Conservation (phyloP, 2,329 filamentous ascomycete species). For the Fusarium kyushuense region DNA sequence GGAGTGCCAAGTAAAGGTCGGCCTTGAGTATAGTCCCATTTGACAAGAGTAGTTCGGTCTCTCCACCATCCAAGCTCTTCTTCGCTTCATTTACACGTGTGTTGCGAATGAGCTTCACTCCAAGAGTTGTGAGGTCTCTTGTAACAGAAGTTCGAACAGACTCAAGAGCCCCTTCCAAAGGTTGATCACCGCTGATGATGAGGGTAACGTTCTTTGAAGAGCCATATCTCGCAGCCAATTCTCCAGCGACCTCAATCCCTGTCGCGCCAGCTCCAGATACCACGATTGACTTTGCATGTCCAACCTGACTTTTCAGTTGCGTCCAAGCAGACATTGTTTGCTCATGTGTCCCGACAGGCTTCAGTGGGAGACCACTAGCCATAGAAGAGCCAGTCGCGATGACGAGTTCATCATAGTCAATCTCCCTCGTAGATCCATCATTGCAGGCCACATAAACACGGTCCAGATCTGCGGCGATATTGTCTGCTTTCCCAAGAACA, state of each 20-base stretch:
- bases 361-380: slow-evolving; percentile 59
- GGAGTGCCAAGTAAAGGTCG: slow-evolving; percentile 60
- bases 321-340: slow-evolving; percentile 55
- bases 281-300: slow-evolving; percentile 50
- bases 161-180: slow-evolving; percentile 31
- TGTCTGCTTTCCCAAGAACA: slow-evolving; percentile 60
- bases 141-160: slow-evolving; percentile 50
- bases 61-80: slow-evolving; percentile 11
- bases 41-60: slow-evolving; percentile 48
- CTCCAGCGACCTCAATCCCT: slow-evolving; percentile 55
- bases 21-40: slow-evolving; percentile 48
- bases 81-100: slow-evolving; percentile 49
- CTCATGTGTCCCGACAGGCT: slow-evolving; percentile 60
- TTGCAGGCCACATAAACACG: slow-evolving; percentile 54
- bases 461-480: slow-evolving; percentile 51
- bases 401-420: slow-evolving; percentile 65
- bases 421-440: slow-evolving; percentile 47
- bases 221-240: slow-evolving; percentile 52
- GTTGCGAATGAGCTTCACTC: slow-evolving; percentile 48
- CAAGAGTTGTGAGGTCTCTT: slow-evolving; percentile 46
- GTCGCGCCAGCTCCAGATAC: slow-evolving; percentile 56
- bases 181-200: slow-evolving; percentile 39
- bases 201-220: slow-evolving; percentile 47
- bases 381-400: slow-evolving; percentile 65
- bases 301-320: slow-evolving; percentile 44